A percentile compares a stretch with the other conserved stretches of the same genome.
Evolutionary conservation across 2,329 filamentous ascomycete genomes (phyloP).

Genomic region (Fonsecaea erecta): DNA sequence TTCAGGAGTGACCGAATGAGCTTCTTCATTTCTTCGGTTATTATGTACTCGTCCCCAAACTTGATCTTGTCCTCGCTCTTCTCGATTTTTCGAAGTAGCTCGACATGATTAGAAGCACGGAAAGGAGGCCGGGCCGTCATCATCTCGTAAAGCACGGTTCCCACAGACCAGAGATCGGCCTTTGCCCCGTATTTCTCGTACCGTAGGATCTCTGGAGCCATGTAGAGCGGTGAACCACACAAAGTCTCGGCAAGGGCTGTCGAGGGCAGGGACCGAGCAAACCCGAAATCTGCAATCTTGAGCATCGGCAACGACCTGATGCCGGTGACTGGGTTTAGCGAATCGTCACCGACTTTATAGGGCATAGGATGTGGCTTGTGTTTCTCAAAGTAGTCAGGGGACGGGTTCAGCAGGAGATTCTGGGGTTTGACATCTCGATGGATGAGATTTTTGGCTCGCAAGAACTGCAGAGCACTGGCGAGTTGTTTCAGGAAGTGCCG

Average conservation of each 20-base stretch:
- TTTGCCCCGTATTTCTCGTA: constrained; percentile 98
- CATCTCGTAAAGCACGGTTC: constrained; percentile 96
- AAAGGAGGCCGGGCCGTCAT: constrained; percentile 88
- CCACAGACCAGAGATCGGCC: constrained; percentile 96
- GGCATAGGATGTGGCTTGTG: constrained; percentile 66
- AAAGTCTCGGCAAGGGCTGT: constrained; percentile 94
- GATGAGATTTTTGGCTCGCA: constrained; percentile 82
- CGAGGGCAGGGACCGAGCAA: constrained; percentile 86
- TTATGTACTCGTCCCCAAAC: constrained; percentile 73
- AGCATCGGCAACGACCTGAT: constrained; percentile 88
- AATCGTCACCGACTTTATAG: constrained; percentile 79
- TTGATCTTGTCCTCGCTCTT: constrained; percentile 82
- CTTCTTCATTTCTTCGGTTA: constrained; percentile 76
- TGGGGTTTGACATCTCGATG: constrained; percentile 98
- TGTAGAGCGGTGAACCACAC: constrained; percentile 95
- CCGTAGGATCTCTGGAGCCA: constrained; percentile 95
- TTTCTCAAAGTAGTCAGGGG: constrained; percentile 70
- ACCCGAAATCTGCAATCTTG: constrained; percentile 98
- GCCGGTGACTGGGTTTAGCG: constrained; percentile 78
- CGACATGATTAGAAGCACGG: constrained; percentile 89
- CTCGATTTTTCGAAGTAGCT: constrained; percentile 90
- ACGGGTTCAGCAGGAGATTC: constrained; percentile 87
- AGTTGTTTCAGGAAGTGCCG: constrained; percentile 97
- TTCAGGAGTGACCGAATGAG: constrained; percentile 82
- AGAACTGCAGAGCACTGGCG: constrained; percentile 85